Evolutionary conservation across 176 grass and related monocot genomes (phyloP).

Genomic region (Oryza glumipatula): DNA sequence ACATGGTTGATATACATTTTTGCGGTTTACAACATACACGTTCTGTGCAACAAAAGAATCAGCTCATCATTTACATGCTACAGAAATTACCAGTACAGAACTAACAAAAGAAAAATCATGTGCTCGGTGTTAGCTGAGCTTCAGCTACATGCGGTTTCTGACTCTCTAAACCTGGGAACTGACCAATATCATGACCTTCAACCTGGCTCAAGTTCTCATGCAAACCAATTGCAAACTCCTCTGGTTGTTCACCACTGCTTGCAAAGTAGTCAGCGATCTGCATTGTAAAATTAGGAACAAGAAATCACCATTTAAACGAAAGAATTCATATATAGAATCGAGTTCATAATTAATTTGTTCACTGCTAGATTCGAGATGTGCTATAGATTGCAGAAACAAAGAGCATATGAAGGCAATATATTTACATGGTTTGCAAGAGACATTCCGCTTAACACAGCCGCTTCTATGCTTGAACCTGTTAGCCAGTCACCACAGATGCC

Average conservation of each 20-base stretch:
- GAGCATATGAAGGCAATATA: neutral
- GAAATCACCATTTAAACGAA: neutral
- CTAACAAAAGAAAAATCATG: neutral
- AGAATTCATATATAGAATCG: neutral
- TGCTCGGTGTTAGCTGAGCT: constrained; percentile 42
- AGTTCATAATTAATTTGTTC: neutral
- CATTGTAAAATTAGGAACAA: constrained; percentile 26
- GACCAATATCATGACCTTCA: constrained; percentile 84
- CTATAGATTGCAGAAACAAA: neutral
- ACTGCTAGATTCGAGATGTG: neutral
- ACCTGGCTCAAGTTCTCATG: constrained; percentile 57
- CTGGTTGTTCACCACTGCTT: constrained; percentile 29
- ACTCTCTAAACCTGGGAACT: constrained; percentile 66
- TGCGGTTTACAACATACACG: neutral
- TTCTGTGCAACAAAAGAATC: neutral
- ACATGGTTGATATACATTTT: constrained; percentile 22
- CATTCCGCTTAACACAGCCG: constrained; percentile 77
- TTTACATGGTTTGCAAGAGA: constrained; percentile 84
- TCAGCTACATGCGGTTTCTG: constrained; percentile 47
- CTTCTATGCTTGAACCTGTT: constrained; percentile 83
- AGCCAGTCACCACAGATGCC: constrained; percentile 99
- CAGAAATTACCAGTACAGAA: constrained; percentile 28
- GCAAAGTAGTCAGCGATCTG: constrained; percentile 81
- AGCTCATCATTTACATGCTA: constrained; percentile 51
- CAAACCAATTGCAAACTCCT: constrained; percentile 75